Base-by-base conservation (phyloP, 2,329 filamentous ascomycete genomes). In the Xylaria sp. region DNA sequence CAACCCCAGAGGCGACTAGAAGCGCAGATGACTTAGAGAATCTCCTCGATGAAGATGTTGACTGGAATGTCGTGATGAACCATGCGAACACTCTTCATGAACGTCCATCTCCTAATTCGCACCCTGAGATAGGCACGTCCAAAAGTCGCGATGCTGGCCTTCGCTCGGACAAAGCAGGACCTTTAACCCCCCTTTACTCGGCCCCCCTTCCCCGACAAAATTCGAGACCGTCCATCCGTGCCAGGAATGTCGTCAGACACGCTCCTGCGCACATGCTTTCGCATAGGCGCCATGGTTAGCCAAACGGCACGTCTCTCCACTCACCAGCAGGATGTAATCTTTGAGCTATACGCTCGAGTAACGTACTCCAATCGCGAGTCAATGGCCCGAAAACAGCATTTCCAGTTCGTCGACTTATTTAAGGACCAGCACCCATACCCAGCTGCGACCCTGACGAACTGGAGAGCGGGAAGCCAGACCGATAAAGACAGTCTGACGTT, bases 321-420 rank as follows among this genome's bases (percentile, higher is more conserved):
- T 9, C 65, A 73, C 8, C 69, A 74, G n/a, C 71, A 74, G 18
- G 67, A 74, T 0, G 76, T 76, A 3, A 69, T 81, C 0, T 79
- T 89, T 60, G 86, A 89, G 68, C 72, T 90, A 0, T 90, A 85
- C 67, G 85, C 84, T 2, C 78, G 83, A 30, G 81, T 89, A 1
- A 75, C 76, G 1, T 78, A 77, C 55, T 88, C 86, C 0, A 79
- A 75, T 57, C 80, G 86, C 0, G 82, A 86, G 58, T 71, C 73
- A 10, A 71, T 74, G 5, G 66, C 68, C 6, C 75, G 70, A 18
- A 83, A 79, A 62, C 86, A 90, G 67, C 76, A 83, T 58, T 88
- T 90, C 63, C 78, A 83, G n/a, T 82, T 90, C 54, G 76, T 77
- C 46, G 86, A 89, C 65, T 70, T 90, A 0, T 86, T 84, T 65